A percentile compares a stretch with the other conserved stretches of the same genome.
These are phyloP conservation scores for Calvatia gigantea DNA, from an alignment of 768 basidiomycete species.

Conservation along the genomic window DNA sequence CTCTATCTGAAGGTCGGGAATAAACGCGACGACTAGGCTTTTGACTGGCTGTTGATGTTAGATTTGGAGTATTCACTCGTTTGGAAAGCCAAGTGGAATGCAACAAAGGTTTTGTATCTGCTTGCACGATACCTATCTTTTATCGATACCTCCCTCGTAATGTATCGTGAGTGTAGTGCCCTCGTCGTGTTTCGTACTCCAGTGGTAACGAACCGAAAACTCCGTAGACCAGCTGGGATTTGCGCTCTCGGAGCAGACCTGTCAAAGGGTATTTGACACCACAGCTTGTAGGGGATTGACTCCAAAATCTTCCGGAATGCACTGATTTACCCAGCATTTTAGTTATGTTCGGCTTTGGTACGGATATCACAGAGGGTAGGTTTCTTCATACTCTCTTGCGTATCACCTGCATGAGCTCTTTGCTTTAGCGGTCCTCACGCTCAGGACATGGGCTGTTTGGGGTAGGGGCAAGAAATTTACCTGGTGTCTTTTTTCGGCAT, in stretches of 20 bases:
- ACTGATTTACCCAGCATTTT: not conserved
- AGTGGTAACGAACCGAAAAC: not conserved
- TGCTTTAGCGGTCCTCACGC: not conserved
- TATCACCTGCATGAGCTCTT: not conserved
- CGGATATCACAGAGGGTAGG: not conserved
- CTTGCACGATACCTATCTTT: slow-evolving; percentile 23
- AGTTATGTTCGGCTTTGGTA: not conserved
- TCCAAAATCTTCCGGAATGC: not conserved
- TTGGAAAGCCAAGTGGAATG: slow-evolving; percentile 21
- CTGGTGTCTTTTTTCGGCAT: not conserved
- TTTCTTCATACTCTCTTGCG: not conserved
- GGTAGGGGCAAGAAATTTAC: not conserved
- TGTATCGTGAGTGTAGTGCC: slow-evolving; percentile 16
- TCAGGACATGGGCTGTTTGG: not conserved
- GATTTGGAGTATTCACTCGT: slow-evolving; percentile 18
- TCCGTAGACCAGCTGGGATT: not conserved
- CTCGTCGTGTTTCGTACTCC: not conserved
- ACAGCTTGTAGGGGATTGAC: not conserved
- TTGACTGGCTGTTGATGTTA: slow-evolving; percentile 22
- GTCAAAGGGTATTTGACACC: not conserved
- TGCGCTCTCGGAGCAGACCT: not conserved
- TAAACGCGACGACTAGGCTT: not conserved
- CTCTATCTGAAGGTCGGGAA: not conserved
- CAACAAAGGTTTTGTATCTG: slow-evolving; percentile 22
- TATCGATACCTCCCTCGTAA: slow-evolving; percentile 15